Base-by-base conservation (phyloP, 768 basidiomycete genomes). In the Collybia nuda region DNA sequence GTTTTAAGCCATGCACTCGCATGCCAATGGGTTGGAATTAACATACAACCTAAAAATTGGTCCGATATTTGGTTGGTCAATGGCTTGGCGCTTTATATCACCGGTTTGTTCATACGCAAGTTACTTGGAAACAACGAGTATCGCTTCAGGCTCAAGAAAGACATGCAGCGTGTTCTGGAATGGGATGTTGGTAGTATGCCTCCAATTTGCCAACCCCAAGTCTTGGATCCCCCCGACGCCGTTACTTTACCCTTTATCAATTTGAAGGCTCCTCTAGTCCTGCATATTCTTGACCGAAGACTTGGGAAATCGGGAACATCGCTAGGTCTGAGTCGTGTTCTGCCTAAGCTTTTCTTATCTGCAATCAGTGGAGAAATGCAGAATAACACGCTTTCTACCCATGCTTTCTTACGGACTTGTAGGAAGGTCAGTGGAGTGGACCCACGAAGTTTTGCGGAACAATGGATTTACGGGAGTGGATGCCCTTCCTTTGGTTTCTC, bases 401-500 rank as follows among this genome's bases (percentile, higher is more conserved):
- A 92, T 55, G 81, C 85, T 18, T 98, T 99, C 70, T 78, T 98
- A 52, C 74, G 93, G 51, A 93, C 84, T 39, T 98, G 95, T 62
- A 78, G 95, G 58, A 98, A 95, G 68, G 89, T 95, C 54, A 91
- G 90, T 62, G 92, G 94, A 8, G 88, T 92, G 15, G 96, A 98
- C 62, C 80, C 89, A 19, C 79, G 89, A 48, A 81, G 83, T 23
- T 99, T 99, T 63, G 91, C 93, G n/a, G 94, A 98, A 62, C 96
- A 98, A 66, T 99, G 97, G 97, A 93, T 99, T 54, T 97, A 94
- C 62, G 95, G 95, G 11, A 93, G 90, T 65, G 97, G 97, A 18
- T 97, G 94, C 65, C 97, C 97, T 0, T 80, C 86, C 2, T 94
- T 99, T 64, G 82, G 81, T 0, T 90, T 99, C 65, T 83, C 85